Base-by-base conservation (phyloP, 306 rosid species). In the Lotus japonicus region DNA sequence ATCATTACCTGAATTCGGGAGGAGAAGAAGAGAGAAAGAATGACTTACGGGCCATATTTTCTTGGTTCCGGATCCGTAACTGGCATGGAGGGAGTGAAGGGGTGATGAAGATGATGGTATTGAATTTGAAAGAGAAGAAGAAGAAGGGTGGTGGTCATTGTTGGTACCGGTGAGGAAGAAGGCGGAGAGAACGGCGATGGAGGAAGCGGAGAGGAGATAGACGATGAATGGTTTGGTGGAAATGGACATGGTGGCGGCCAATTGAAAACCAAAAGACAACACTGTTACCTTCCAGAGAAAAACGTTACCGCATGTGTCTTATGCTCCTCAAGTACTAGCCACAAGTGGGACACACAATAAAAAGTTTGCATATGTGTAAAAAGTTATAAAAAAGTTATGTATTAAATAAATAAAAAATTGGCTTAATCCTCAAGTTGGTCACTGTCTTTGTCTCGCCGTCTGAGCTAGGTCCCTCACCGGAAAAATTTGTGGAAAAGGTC, bases 21-120 rank as follows among this genome's bases (percentile, higher is more conserved):
- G 16, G 3, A 10, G 16, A 36, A 76, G 4, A 15, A 9, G 9
- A 6, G 7, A 18, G 31, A 35, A 35, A 0, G 39, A 35, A 35
- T 14, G 14, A 70, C 83, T 1, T 74, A 91, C 97, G 6, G 95
- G 97, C 97, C 97, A 91, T 48, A 71, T 68, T 71, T 46, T 41
- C 9, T 78, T 80, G 9, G 76, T 43, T 17, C 38, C 15, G 50
- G 81, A 77, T 73, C 50, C 73, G n/a, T 21, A 14, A 69, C 5
- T 6, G 14, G 19, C 33, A 58, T 58, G n/a, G 11, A 3, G 49
- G 5, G 63, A 38, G 42, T 7, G 65, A 21, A 54, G 68, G 2
- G 0, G 33, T 3, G 33, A 28, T 28, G 33, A n/a, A n/a, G n/a
- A 28, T 28, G 5, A 21, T 21, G 26, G 3, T 21, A 21, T 26